A percentile compares a stretch with the other conserved stretches of the same genome.
Conservation (phyloP, 176 grass and related monocot species). For the Chloris gayana region DNA sequence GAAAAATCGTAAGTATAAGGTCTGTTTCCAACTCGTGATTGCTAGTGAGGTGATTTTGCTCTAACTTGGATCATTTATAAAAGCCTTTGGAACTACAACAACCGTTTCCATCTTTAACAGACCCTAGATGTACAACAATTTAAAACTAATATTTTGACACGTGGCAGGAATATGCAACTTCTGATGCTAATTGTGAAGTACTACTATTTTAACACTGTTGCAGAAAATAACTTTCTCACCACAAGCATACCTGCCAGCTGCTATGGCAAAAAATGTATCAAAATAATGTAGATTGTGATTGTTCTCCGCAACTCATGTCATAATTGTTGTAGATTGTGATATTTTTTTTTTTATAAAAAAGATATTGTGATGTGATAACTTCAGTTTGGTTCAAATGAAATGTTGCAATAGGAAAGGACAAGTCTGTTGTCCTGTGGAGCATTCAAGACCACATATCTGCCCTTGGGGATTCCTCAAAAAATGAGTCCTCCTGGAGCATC, state of each 20-base stretch:
- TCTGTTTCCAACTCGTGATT: neutral
- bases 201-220: neutral
- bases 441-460: conserved; percentile 86
- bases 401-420: conserved; percentile 77
- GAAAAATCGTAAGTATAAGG: neutral
- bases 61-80: neutral
- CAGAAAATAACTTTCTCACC: neutral
- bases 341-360: neutral
- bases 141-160: neutral
- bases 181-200: neutral
- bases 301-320: neutral
- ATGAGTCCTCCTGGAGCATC: conserved; percentile 55
- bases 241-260: neutral
- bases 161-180: neutral
- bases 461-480: conserved; percentile 63
- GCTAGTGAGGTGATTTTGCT: neutral
- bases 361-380: conserved; percentile 16
- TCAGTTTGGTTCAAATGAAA: conserved; percentile 9
- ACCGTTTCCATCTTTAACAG: too few relatives aligned
- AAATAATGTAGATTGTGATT: too few relatives aligned
- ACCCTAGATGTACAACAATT: too few relatives aligned
- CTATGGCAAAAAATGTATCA: too few relatives aligned
- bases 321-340: neutral
- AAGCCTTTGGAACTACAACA: neutral
- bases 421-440: conserved; percentile 89